Base-by-base conservation (phyloP, 78 protist genomes). In the Mastigamoeba balamuthi region DNA sequence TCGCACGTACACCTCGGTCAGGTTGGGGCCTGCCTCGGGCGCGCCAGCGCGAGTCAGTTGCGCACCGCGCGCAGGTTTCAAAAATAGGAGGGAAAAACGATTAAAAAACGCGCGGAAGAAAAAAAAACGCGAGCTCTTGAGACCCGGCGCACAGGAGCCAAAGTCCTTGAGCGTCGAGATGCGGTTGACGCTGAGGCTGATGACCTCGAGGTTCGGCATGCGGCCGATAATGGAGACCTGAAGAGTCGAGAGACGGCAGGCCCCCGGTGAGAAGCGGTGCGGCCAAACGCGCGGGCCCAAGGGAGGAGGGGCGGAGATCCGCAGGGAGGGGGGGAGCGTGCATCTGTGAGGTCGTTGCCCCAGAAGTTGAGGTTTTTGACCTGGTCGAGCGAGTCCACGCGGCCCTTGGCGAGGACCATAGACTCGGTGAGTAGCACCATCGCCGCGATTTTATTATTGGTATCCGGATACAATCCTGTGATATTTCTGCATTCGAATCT, bases 1-100 rank as follows among this genome's bases (percentile, higher is more conserved):
- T 1, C 92, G 52, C 41, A 88, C 40, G 71, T 88, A 88, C 64
- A 88, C 71, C 73, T 88, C 92, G 1, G 41, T 36, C 65, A 88
- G 37, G 37, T 75, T 72, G 4, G 27, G 25, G 66, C 73, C 73
- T 69, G n/a, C 6, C 10, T 7, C 3, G 25, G 6, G 6, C 6
- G 25, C 5, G 36, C 36, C 36, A 17, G 33, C 30, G 25, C 73
- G 3, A n/a, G 4, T 4, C 6, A 40, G 17, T 38, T 69, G 43
- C 43, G 9, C 10, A 33, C 7, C 7, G n/a, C n/a, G n/a, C n/a
- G n/a, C n/a, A n/a, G n/a, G n/a, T n/a, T n/a, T n/a, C n/a, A n/a
- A n/a, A n/a, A n/a, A n/a, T n/a, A n/a, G n/a, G n/a, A n/a, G n/a
- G n/a, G n/a, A n/a, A n/a, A n/a, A n/a, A n/a, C n/a, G n/a, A n/a